A percentile compares a stretch with the other conserved stretches of the same genome.
Evolutionary conservation across 257 asterid species (phyloP).

Genomic region (Solanum pimpinellifolium): DNA sequence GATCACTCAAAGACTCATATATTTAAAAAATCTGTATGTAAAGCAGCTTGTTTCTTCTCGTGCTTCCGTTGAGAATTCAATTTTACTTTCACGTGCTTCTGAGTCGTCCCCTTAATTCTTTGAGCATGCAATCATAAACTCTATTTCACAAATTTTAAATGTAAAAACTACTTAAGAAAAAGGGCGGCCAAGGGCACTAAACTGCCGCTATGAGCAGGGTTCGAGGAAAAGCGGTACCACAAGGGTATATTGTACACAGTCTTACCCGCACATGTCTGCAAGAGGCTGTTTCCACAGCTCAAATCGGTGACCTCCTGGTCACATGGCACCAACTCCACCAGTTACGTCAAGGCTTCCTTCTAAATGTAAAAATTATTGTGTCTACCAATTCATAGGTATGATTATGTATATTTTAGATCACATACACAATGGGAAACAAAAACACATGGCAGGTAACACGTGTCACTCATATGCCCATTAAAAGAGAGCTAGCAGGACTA

Average conservation of each 20-base stretch:
- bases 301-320: background rate
- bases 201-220: background rate
- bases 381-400: background rate
- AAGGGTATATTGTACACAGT: background rate
- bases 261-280: background rate
- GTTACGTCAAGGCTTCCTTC: background rate
- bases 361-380: background rate
- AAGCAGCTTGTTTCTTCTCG: background rate
- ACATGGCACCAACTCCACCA: background rate
- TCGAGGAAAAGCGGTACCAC: background rate
- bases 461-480: background rate
- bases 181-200: background rate
- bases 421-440: background rate
- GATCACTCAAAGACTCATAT: background rate
- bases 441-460: background rate
- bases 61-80: background rate
- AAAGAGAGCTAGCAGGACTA: background rate
- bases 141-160: background rate
- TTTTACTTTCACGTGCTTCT: background rate
- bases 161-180: background rate
- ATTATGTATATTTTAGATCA: background rate
- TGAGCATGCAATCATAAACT: background rate
- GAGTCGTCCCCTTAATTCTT: background rate
- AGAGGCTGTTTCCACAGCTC: background rate
- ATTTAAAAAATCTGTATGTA: background rate